Evolutionary conservation across 2,329 filamentous ascomycete species (phyloP), one percentile per base, ranked within the genome.

Genomic region (Rasamsonia emersonii): DNA sequence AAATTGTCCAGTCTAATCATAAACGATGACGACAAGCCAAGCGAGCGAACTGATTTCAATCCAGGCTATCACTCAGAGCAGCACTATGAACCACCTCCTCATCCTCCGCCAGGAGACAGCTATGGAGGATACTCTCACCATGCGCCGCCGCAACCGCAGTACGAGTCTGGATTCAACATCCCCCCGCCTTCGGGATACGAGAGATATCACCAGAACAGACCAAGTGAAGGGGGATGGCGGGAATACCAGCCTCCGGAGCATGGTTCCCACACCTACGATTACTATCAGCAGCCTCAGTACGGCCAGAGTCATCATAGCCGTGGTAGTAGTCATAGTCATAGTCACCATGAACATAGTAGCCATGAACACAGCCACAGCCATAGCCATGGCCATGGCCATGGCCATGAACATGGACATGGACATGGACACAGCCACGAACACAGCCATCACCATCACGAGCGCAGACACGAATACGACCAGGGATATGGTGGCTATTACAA

Each of bases 1-100:
- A 61, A 59, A n/a, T 27, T 40, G 21, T 28, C 36, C 17, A 31
- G 8, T n/a, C 20, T n/a, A 23, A 23, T 23, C n/a, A 8, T 23
- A n/a, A 23, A n/a, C n/a, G n/a, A n/a, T n/a, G n/a, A n/a, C n/a
- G n/a, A 38, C 9, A 38, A 38, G 16, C 28, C 34, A n/a, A 28
- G 35, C 8, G 35, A 32, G n/a, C n/a, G n/a, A n/a, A n/a, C n/a
- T n/a, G n/a, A n/a, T n/a, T n/a, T n/a, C n/a, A n/a, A n/a, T n/a
- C n/a, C n/a, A n/a, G n/a, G n/a, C n/a, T n/a, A 30, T 30, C 27
- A 28, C 20, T 27, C 24, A 27, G 23, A 38, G 16, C 37, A 35
- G 9, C 24, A 28, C n/a, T 18, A 34, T 24, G 30, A 36, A 16
- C 23, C 36, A 9, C 28, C 30, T 9, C 24, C 24, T 18, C 15